A percentile compares a stretch with the other conserved stretches of the same genome.
These are phyloP conservation scores for Ettlia oleoabundans DNA, from an alignment of 139 green algal species.

Conservation along the genomic window DNA sequence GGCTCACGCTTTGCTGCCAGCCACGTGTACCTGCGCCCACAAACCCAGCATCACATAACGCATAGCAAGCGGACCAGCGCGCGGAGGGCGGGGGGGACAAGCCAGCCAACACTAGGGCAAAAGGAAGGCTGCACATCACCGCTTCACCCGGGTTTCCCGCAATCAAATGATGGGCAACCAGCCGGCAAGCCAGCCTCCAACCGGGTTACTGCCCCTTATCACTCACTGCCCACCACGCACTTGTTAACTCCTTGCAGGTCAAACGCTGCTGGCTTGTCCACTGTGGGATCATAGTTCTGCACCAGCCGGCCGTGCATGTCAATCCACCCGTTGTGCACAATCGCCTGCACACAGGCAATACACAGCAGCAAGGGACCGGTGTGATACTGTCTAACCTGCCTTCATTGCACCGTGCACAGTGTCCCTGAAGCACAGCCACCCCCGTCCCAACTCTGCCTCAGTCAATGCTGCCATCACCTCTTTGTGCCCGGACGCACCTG, in stretches of 20 bases:
- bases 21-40: constrained; percentile 17
- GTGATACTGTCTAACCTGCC: too few species aligned
- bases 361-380: too few species aligned
- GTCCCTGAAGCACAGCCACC: too few species aligned
- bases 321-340: constrained; percentile 28
- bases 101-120: background rate
- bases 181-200: too few species aligned
- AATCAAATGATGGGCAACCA: too few species aligned
- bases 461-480: too few species aligned
- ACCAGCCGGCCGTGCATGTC: constrained; percentile 11
- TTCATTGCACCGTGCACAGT: too few species aligned
- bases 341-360: background rate
- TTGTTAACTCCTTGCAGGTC: constrained; percentile 14
- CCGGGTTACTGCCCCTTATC: background rate
- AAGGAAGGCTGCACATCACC: background rate
- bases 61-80: too few species aligned
- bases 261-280: constrained; percentile 8
- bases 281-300: constrained; percentile 2
- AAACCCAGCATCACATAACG: background rate
- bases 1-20: constrained; percentile 10
- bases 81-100: too few species aligned
- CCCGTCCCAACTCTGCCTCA: too few species aligned
- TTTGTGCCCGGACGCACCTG: too few species aligned
- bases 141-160: background rate
- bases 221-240: background rate